Conservation (phyloP, 176 grass and related monocot genomes). For the sorghum (Sorghum bicolor) region DNA sequence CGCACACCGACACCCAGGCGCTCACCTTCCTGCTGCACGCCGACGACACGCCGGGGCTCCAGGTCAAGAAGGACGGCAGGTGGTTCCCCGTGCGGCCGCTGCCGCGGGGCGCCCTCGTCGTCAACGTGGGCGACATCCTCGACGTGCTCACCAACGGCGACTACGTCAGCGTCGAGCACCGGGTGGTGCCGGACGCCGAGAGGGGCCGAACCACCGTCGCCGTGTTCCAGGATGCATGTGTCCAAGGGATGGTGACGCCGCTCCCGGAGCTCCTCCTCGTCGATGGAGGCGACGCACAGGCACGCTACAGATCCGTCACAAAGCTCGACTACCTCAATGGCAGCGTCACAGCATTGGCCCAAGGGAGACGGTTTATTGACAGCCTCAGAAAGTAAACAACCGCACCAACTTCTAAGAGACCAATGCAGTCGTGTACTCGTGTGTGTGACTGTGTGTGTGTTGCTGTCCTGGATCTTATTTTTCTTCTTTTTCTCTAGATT, state of each 20-base stretch:
- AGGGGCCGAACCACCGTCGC: not conserved
- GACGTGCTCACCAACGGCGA: not conserved
- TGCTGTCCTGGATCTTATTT: too few species aligned
- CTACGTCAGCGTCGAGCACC: slow-evolving; percentile 7
- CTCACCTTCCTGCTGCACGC: not conserved
- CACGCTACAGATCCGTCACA: not conserved
- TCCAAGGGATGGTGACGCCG: not conserved
- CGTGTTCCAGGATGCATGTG: not conserved
- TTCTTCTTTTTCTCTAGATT: too few species aligned
- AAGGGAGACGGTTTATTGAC: not conserved
- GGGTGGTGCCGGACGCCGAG: not conserved
- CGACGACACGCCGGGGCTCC: slow-evolving; percentile 11
- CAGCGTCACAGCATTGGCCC: not conserved
- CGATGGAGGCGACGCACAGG: too few species aligned
- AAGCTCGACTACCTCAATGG: not conserved
- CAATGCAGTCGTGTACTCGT: too few species aligned
- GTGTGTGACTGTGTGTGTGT: too few species aligned
- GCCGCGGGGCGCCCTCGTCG: not conserved
- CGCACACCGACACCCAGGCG: not conserved
- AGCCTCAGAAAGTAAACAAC: not conserved
- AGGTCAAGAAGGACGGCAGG: not conserved
- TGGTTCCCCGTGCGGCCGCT: slow-evolving; percentile 15
- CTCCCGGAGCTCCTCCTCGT: not conserved
- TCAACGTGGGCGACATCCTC: slow-evolving; percentile 3
- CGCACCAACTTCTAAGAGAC: too few species aligned